Base-by-base conservation (phyloP, 176 grass and related monocot genomes). In the Oryza brachyantha region DNA sequence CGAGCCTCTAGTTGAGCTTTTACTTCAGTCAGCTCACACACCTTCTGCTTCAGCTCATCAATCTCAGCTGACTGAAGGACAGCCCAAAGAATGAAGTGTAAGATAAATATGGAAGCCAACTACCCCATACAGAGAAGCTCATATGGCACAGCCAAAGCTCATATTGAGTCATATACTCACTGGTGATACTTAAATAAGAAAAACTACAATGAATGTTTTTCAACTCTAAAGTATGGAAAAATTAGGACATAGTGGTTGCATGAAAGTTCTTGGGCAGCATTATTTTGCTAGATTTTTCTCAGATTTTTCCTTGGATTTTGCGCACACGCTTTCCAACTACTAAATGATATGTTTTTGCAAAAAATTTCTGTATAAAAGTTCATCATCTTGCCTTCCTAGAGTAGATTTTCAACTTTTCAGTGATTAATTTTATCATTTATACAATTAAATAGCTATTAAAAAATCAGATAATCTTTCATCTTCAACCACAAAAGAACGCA, bases 1-100 rank as follows among this genome's bases (percentile, higher is more conserved):
- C 83, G 81, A 41, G 81, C 57, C 80, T 98, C 95, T 29, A 98
- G 87, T 79, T 93, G 95, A 72, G 36, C 43, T 83, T 87, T 94
- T 34, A 81, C 57, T 94, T 90, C 85, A 21, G 35, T 87, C 54
- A 94, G 73, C 66, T 98, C 90, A 41, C 68, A 57, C 43, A 99
- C 46, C 65, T 87, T 96, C 40, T 86, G 84, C 72, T 93, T 96
- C 59, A 99, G 81, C 71, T 93, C 92, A 77, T 83, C 72, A 52
- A 89, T 48, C 84, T 99, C 92, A 57, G 75, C 60, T 58, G 80
- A 87, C 92, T 94, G 73, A 83, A 63, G 63, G 58, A 25, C 21
- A 9, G n/a, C 19, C 19, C 5, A 57, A 41, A 75, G 64, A 55
- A 29, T 13, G 25, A 50, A 74, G 21, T 35, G 21, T 35, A 69